Conservation (phyloP, 495 filamentous ascomycete species). For the Penicillium fimorum region DNA sequence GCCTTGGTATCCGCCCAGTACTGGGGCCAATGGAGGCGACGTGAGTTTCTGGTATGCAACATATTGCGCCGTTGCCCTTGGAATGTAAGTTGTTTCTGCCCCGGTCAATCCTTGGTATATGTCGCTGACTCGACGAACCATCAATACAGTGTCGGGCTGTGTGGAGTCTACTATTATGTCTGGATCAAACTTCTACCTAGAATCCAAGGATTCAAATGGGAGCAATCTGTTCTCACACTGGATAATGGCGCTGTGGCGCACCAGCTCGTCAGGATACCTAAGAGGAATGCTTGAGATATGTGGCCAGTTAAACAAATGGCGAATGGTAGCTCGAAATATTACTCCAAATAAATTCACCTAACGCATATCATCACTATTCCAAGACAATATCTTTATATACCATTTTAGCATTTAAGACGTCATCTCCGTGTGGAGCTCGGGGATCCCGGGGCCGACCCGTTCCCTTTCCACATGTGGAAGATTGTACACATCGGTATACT, state of each 20-base stretch:
- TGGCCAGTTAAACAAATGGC: not conserved
- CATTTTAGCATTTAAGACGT: slow-evolving; percentile 9
- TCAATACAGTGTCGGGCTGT: slow-evolving; percentile 41
- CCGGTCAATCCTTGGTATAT: not conserved
- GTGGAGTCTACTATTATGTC: slow-evolving; percentile 55
- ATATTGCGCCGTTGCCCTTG: slow-evolving; percentile 56
- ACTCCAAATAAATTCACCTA: too few relatives aligned
- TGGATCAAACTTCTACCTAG: slow-evolving; percentile 55
- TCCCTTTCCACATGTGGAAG: not conserved
- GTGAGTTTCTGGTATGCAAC: slow-evolving; percentile 70
- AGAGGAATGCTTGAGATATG: slow-evolving; percentile 24
- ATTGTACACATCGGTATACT: too few relatives aligned
- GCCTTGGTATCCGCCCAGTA: slow-evolving; percentile 64
- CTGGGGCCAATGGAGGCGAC: slow-evolving; percentile 54
- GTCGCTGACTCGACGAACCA: not conserved
- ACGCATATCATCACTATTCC: too few relatives aligned
- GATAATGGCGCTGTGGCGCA: slow-evolving; percentile 53
- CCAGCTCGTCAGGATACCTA: slow-evolving; percentile 53
- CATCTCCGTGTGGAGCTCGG: not conserved
- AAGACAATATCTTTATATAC: not conserved
- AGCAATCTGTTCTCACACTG: slow-evolving; percentile 50
- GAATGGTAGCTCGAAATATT: too few relatives aligned
- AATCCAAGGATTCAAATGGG: slow-evolving; percentile 49
- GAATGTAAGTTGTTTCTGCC: slow-evolving; percentile 43
- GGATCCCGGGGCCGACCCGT: not conserved